Percentiles rank a stretch among this genome's conserved stretches.
Evolutionary conservation across 768 basidiomycete species (phyloP).

Genomic region (Boletus rubroflammeus): DNA sequence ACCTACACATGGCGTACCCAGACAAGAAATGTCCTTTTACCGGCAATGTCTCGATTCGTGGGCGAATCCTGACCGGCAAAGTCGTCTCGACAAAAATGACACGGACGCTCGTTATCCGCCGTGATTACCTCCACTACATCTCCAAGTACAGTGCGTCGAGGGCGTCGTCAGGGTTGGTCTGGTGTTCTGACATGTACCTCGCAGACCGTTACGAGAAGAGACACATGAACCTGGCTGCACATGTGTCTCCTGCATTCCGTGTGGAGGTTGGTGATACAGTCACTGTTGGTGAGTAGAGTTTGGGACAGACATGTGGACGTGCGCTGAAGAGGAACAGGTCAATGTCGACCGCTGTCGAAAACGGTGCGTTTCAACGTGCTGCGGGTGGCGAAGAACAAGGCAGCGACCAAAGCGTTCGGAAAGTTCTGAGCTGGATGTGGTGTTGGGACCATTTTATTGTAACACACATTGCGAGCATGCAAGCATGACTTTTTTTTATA

Average conservation of each 20-base stretch:
- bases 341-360: constrained; percentile 99
- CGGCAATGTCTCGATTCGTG: constrained; percentile 94
- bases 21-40: constrained; percentile 99
- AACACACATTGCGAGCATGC: constrained; percentile 19
- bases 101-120: constrained; percentile 94
- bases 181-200: constrained; percentile 7
- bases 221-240: constrained; percentile 97
- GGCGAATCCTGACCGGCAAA: constrained; percentile 96
- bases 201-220: constrained; percentile 96
- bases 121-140: constrained; percentile 93
- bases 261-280: constrained; percentile 91
- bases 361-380: constrained; percentile 99
- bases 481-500: constrained; percentile 17
- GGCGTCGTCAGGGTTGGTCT: background rate
- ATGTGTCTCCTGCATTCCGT: constrained; percentile 98
- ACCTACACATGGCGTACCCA: constrained; percentile 29
- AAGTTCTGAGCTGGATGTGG: constrained; percentile 66
- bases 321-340: constrained; percentile 48
- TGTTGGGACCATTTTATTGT: constrained; percentile 4
- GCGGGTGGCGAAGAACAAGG: constrained; percentile 93
- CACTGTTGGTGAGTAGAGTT: constrained; percentile 76
- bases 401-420: constrained; percentile 83
- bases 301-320: background rate
- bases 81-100: constrained; percentile 99
- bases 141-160: constrained; percentile 89